A percentile compares a stretch with the other conserved stretches of the same genome.
Conservation (phyloP, 139 green algal species). For the Eudorina sp. region DNA sequence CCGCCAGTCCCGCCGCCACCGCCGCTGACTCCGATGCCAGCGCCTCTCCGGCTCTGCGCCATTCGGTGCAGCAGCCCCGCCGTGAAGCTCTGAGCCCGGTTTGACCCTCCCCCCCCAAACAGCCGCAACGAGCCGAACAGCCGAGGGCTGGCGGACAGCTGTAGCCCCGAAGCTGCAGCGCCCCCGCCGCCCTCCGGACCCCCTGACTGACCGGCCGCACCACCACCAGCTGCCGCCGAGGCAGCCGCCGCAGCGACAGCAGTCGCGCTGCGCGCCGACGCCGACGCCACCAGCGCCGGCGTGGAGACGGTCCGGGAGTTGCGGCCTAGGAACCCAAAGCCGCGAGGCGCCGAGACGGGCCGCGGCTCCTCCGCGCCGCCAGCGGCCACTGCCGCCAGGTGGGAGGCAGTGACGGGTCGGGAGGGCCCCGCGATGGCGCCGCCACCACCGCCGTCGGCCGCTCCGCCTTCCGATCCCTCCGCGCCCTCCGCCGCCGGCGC, state of each 20-base stretch:
- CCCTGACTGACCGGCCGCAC: not conserved
- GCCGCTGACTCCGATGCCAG: not conserved
- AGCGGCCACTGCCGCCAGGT: not conserved
- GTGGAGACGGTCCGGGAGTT: not conserved
- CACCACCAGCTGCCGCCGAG: not conserved
- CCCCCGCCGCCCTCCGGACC: not conserved
- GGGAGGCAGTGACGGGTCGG: not conserved
- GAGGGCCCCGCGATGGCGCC: not conserved
- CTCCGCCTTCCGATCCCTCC: not conserved
- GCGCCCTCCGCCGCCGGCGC: not conserved
- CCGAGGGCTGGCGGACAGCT: not conserved
- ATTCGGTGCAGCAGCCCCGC: conserved; percentile 18
- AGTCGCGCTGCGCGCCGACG: not conserved
- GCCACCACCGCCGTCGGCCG: not conserved
- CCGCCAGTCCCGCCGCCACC: too few species aligned
- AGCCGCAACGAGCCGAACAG: conserved; percentile 17
- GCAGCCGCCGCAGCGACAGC: too few species aligned
- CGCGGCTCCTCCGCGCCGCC: not conserved
- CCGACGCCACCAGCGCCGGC: not conserved
- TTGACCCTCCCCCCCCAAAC: not conserved
- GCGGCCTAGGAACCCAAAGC: not conserved
- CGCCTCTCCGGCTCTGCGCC: not conserved
- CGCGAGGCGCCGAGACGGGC: not conserved
- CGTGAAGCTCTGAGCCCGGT: conserved; percentile 31
- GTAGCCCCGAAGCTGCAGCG: not conserved